phyloP scores from a whole-genome alignment of 2,329 filamentous ascomycete species.

The Neonectria sp. region DNA sequence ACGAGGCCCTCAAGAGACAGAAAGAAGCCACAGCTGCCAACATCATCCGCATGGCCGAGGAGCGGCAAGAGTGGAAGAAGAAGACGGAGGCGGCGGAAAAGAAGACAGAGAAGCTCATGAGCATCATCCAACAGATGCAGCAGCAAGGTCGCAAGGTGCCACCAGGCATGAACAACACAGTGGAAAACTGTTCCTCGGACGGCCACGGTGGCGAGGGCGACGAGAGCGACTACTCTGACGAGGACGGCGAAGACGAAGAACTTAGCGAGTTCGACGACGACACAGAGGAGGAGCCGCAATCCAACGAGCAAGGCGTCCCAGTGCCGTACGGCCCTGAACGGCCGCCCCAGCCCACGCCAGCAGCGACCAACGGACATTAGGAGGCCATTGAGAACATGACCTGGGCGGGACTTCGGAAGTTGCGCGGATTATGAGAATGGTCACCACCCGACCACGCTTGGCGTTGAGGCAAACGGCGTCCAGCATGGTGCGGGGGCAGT shows the following conservation, averaged over 20 bases:
- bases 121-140: constrained; percentile 96
- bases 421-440: constrained; percentile 13
- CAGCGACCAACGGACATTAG: constrained; percentile 63
- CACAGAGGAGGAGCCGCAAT: constrained; percentile 65
- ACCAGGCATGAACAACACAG: constrained; percentile 73
- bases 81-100: constrained; percentile 70
- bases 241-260: constrained; percentile 74
- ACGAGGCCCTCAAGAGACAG: constrained; percentile 90
- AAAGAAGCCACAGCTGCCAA: constrained; percentile 95
- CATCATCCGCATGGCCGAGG: constrained; percentile 97
- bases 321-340: constrained; percentile 65
- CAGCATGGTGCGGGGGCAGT: constrained; percentile 17
- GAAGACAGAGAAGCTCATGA: constrained; percentile 93
- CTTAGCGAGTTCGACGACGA: constrained; percentile 77
- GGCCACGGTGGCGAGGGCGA: constrained; percentile 66
- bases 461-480: constrained; percentile 14
- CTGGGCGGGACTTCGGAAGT: constrained; percentile 31
- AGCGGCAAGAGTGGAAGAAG: constrained; percentile 86
- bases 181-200: constrained; percentile 73
- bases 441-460: constrained; percentile 4
- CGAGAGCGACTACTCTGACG: constrained; percentile 76
- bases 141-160: constrained; percentile 87
- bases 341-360: constrained; percentile 57
- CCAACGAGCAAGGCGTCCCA: constrained; percentile 53
- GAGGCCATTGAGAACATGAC: constrained; percentile 42